Evolutionary conservation across 2,329 filamentous ascomycete species (phyloP), one percentile per base, ranked within the genome.

Genomic region (Penicillium italicum): DNA sequence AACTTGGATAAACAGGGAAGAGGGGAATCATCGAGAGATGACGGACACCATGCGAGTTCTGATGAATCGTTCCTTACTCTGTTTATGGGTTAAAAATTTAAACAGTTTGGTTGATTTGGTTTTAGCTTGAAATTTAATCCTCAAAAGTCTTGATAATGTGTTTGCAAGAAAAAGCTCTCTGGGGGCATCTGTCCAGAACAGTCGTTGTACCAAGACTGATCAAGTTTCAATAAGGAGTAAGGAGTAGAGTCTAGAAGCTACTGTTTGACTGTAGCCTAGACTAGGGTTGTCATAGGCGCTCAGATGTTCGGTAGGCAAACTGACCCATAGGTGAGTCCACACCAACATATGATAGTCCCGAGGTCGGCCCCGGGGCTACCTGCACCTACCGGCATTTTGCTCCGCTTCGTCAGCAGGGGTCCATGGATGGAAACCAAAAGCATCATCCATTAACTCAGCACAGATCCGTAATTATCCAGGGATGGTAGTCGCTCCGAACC

Each of bases 1-100:
- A 51, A 51, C 26, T 51, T 36, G 16, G 48, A 44, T 44, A 43
- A 51, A 44, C 36, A 30, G 48, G 38, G 37, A n/a, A 33, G n/a
- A 24, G 24, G 33, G 33, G 33, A 48, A 36, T 47, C 6, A 3
- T 33, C 33, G 24, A 31, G 42, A 18, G 22, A 26, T 41, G 28
- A 24, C 6, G 30, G 30, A 34, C 22, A 24, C 16, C 2, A 45
- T 28, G 12, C 8, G 8, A 16, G 42, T 14, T 16, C 12, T 20
- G 18, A 16, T 28, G 16, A 43, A 28, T 28, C n/a, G 3, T 33
- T 11, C 18, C 3, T n/a, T n/a, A n/a, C n/a, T n/a, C n/a, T n/a
- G n/a, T n/a, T n/a, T n/a, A n/a, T n/a, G n/a, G n/a, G n/a, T n/a
- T n/a, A n/a, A n/a, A n/a, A n/a, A n/a, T n/a, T n/a, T 4, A 18